Evolutionary conservation across 345 rosid species (phyloP).

Genomic region (Sonneratia alba): DNA sequence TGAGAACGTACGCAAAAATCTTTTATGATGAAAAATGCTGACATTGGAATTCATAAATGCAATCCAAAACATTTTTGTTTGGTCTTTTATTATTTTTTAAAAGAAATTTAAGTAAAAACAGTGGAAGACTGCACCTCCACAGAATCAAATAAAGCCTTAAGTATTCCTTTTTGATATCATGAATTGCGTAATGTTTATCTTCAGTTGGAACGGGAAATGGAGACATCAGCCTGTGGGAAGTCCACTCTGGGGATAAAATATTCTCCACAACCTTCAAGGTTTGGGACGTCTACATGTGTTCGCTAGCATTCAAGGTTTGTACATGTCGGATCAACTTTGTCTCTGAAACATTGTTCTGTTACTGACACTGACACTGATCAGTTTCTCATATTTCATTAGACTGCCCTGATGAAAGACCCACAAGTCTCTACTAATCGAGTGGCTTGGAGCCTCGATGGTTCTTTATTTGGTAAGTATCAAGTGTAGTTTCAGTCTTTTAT

Average conservation of each 20-base stretch:
- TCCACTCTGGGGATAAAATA: constrained; percentile 36
- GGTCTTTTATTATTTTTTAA: no score
- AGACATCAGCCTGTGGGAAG: constrained; percentile 57
- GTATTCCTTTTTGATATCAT: background rate
- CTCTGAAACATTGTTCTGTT: no score
- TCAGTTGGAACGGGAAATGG: constrained; percentile 62
- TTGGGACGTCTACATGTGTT: constrained; percentile 54
- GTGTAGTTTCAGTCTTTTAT: no score
- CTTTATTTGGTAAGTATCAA: constrained; percentile 34
- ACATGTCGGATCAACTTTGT: background rate
- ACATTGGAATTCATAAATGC: no score
- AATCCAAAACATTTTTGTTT: background rate
- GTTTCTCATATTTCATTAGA: constrained; percentile 18
- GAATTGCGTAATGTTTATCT: constrained; percentile 6
- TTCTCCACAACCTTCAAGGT: constrained; percentile 48
- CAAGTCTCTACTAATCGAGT: constrained; percentile 31
- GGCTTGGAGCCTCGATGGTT: constrained; percentile 46
- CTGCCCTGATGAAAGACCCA: constrained; percentile 29
- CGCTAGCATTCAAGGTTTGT: constrained; percentile 34
- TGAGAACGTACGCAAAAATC: no score
- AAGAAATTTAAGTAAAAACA: no score
- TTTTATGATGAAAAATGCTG: no score
- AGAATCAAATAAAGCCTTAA: background rate
- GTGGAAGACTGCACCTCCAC: no score
- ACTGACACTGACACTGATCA: background rate